Evolutionary conservation across 2,329 filamentous ascomycete genomes (phyloP), one percentile per base, ranked within the genome.

Genomic region (Alternaria sp.): DNA sequence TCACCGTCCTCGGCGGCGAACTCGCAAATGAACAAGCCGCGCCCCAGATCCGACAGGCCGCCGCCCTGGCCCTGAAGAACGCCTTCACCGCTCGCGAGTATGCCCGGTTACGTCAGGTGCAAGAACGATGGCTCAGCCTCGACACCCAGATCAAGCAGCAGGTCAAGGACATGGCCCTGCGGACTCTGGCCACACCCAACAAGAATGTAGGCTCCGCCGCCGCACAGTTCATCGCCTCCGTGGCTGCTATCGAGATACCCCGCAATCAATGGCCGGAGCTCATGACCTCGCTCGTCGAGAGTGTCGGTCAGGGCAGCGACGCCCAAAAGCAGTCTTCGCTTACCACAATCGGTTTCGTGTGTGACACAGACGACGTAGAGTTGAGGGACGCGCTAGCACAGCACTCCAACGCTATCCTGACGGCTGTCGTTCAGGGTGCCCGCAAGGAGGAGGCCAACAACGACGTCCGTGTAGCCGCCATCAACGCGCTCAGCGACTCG

Each of bases 331-430:
- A 97, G 84, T 87, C 94, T 45, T 98, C 95, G 47, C 85, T 99
- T 76, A 95, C 93, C 61, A 91, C 95, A n/a, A 97, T 99, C 81
- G 96, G 96, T 73, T 99, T 96, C 84, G 95, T 99, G 75, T 99
- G 96, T 86, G 96, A 99, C 82, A 95, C 92, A 73, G 93, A 97
- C 77, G 96, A 99, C 77, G 78, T 88, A 52, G 94, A 97, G 65
- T 88, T 99, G 55, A 89, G 96, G 70, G 88, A 92, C 90, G 91
- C 80, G 83, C 97, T 75, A 86, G 91, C 68, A 69, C 86, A 90
- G 71, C 94, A 98, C 84, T 98, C 95, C 71, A 99, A 99, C 81
- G 94, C 95, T 70, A 99, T 99, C 81, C 85, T 99, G 77, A 99
- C 96, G 13, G 96, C 96, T 66, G 96, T 99, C 66, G 95, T 99